Percentiles rank a stretch among this genome's conserved stretches.
Conservation (phyloP, 2,329 filamentous ascomycete genomes). For the Fusarium tanahbumbuense region DNA sequence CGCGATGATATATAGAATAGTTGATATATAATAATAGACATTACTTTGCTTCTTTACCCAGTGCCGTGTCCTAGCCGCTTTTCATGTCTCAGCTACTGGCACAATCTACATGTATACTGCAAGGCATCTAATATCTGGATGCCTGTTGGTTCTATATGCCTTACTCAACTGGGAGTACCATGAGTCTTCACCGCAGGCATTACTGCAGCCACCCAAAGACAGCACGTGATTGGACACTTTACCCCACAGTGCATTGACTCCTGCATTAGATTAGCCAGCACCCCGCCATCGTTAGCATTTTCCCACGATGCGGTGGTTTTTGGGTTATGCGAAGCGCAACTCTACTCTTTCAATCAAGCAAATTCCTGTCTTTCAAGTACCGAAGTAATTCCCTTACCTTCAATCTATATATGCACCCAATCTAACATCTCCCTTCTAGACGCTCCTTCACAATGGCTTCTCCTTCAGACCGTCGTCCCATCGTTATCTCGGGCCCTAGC, state of each 20-base stretch:
- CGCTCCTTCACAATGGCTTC: slow-evolving; percentile 43
- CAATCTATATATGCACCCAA: rapidly evolving
- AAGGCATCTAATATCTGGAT: too few relatives aligned
- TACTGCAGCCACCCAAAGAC: not conserved
- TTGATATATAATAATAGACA: slow-evolving; percentile 16
- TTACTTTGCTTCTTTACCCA: not conserved
- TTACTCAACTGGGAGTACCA: not conserved
- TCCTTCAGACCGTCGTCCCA: slow-evolving; percentile 67
- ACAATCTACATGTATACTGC: too few relatives aligned
- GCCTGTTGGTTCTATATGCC: not conserved
- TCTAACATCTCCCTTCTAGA: not conserved
- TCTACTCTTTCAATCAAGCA: slow-evolving; percentile 14
- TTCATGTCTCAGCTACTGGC: not conserved
- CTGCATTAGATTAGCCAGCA: slow-evolving; percentile 11
- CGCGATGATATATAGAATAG: slow-evolving; percentile 21
- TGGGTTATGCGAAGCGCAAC: slow-evolving; percentile 34
- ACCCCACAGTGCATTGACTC: slow-evolving; percentile 21
- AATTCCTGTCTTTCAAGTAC: slow-evolving; percentile 15
- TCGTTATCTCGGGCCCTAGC: slow-evolving; percentile 83
- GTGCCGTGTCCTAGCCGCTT: too few relatives aligned
- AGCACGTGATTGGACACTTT: slow-evolving; percentile 25
- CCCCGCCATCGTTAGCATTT: slow-evolving; percentile 28
- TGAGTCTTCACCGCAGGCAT: slow-evolving; percentile 1
- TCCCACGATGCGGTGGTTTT: slow-evolving; percentile 33
- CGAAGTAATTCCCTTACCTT: slow-evolving; percentile 1